Base-by-base conservation (phyloP, 2,329 filamentous ascomycete genomes). In the Talaromyces atroroseus region DNA sequence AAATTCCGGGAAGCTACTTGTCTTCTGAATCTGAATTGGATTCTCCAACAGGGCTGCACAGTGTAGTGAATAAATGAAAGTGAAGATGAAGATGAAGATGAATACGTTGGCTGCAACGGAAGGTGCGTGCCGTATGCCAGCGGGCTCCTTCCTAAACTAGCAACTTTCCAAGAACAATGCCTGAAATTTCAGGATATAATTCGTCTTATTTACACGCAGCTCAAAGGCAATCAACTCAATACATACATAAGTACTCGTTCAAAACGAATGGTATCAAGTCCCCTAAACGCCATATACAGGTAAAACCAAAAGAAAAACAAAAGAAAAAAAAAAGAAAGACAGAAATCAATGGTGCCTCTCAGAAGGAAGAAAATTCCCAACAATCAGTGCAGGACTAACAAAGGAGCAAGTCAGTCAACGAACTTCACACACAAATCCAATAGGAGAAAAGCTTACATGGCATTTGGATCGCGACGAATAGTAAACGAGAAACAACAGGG, bases 401-500 rank as follows among this genome's bases (percentile, higher is more conserved):
- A 23, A 42, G 1, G 10, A 11, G 40, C 5, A 18, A 20, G 10
- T 44, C 11, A 23, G 18, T 44, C 11, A 10, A 29, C 16, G 20
- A 44, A 44, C 23, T 21, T 10, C 54, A 6, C 12, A 5, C 42
- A n/a, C 14, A 8, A 23, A 48, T 12, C n/a, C n/a, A n/a, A 36
- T 49, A 21, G 47, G 48, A 57, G 60, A 8, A 12, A 24, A 36
- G 50, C 92, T 81, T 77, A 96, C 94, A 99, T 90, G 69, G 96
- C 95, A 73, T 96, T 90, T 60, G 90, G 89, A 75, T 99, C 94
- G 67, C 92, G 85, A 65, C 91, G 85, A 63, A 99, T 96, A 57
- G 92, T 95, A 70, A 99, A 96, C 0, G 92, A 97, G 74, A 99
- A 99, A 71, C 92, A 97, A 71, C 94, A 99, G 68, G 90, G 88